A percentile compares a stretch with the other conserved stretches of the same genome.
Conservation (phyloP, 305 asterid species). For the Euphrasia arctica region DNA sequence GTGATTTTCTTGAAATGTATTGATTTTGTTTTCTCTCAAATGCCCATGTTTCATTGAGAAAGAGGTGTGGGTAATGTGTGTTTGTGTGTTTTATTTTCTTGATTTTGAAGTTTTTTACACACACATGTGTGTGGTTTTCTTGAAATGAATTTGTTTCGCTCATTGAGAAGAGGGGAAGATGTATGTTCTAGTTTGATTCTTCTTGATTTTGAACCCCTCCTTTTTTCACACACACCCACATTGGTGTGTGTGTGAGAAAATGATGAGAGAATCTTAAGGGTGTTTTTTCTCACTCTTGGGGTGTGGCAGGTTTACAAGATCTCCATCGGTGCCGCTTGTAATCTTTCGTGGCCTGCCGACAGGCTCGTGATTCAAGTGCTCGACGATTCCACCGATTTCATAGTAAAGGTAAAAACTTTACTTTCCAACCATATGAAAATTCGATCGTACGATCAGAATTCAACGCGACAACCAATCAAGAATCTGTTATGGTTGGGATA, state of each 20-base stretch:
- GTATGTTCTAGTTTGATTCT: background rate
- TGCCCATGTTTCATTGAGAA: no score
- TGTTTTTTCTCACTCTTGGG: background rate
- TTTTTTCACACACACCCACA: constrained; percentile 8
- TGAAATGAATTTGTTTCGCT: no score
- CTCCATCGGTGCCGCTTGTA: constrained; percentile 85
- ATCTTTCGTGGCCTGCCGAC: constrained; percentile 83
- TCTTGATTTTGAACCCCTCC: background rate
- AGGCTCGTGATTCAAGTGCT: constrained; percentile 76
- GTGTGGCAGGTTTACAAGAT: constrained; percentile 62
- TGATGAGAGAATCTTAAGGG: background rate
- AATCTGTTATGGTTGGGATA: constrained; percentile 8
- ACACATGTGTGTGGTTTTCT: constrained; percentile 18
- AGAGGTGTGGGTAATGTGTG: no score
- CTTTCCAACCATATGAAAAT: background rate
- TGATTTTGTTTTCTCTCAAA: no score
- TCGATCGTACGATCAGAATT: background rate
- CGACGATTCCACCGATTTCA: constrained; percentile 70
- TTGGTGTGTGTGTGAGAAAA: constrained; percentile 11
- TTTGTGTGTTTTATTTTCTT: background rate
- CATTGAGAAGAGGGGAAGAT: background rate
- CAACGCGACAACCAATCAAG: constrained; percentile 1
- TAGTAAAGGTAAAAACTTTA: constrained; percentile 47
- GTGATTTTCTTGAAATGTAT: background rate
- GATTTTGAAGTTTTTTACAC: background rate